phyloP scores from a whole-genome alignment of 2,329 filamentous ascomycete species.

The Chaetomiaceae sp. region DNA sequence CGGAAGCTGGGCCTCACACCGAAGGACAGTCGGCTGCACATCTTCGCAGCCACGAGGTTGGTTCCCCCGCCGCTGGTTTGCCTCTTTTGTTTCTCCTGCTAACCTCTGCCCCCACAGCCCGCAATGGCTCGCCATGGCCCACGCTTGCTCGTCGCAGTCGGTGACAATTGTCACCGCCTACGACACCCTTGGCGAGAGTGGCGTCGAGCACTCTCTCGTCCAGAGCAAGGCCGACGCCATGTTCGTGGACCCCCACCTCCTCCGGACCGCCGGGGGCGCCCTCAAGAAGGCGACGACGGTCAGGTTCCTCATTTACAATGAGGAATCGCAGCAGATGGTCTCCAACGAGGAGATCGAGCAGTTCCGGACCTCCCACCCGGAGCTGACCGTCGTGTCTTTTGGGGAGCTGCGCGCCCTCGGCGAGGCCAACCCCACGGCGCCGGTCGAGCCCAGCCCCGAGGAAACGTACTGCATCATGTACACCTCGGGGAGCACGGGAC shows the following conservation, averaged over 20 bases:
- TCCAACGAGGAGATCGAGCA: conserved; percentile 47
- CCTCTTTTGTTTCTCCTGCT: not conserved
- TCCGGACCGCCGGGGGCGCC: conserved; percentile 54
- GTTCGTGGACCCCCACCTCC: conserved; percentile 78
- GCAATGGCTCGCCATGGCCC: conserved; percentile 79
- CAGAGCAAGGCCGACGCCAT: conserved; percentile 79
- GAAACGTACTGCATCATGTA: conserved; percentile 83
- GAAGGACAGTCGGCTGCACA: conserved; percentile 66
- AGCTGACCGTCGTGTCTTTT: conserved; percentile 49
- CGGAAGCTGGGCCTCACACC: conserved; percentile 66
- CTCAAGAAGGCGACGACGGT: conserved; percentile 54
- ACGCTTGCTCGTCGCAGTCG: conserved; percentile 74
- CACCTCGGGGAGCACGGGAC: conserved; percentile 84
- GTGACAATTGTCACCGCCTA: conserved; percentile 92
- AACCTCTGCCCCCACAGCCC: conserved; percentile 43
- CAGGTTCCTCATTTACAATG: conserved; percentile 60
- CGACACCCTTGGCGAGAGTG: conserved; percentile 81
- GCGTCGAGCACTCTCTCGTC: conserved; percentile 77
- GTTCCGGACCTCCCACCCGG: conserved; percentile 53
- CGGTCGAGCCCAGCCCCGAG: conserved; percentile 65
- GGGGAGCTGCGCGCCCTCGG: conserved; percentile 53
- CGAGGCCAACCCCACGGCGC: conserved; percentile 64
- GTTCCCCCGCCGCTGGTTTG: conserved; percentile 23
- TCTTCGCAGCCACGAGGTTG: conserved; percentile 79
- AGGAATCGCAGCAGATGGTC: conserved; percentile 46